These are phyloP conservation scores for Solanum habrochaites DNA, from an alignment of 257 asterid species.

Conservation along the genomic window DNA sequence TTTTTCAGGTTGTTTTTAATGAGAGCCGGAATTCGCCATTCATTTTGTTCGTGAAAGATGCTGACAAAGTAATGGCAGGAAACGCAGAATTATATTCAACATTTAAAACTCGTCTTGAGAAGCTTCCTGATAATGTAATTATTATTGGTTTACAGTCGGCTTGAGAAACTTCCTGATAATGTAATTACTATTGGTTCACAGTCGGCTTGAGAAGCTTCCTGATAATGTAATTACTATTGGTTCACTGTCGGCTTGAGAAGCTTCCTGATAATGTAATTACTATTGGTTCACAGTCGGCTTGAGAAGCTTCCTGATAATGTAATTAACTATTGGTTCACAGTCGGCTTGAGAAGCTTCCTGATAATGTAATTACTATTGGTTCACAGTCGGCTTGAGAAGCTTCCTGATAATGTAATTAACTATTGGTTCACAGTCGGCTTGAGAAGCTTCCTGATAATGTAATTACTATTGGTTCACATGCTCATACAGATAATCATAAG, in stretches of 20 bases:
- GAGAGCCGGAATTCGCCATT: slow-evolving; percentile 71
- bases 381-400: not conserved
- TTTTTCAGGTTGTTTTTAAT: slow-evolving; percentile 49
- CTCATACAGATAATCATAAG: slow-evolving; percentile 51
- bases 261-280: too few species aligned
- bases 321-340: too few species aligned
- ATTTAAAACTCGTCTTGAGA: slow-evolving; percentile 64
- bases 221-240: too few species aligned
- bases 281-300: too few species aligned
- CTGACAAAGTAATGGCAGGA: slow-evolving; percentile 74
- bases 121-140: slow-evolving; percentile 66
- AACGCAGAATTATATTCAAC: slow-evolving; percentile 49
- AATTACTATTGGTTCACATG: slow-evolving; percentile 69
- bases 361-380: too few species aligned
- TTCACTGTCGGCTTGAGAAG: too few species aligned
- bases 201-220: too few species aligned
- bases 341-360: too few species aligned
- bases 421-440: slow-evolving; percentile 18
- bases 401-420: too few species aligned
- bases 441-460: slow-evolving; percentile 79
- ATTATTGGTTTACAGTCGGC: slow-evolving; percentile 51
- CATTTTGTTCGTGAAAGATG: slow-evolving; percentile 79
- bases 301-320: too few species aligned
- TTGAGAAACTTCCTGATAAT: too few species aligned
- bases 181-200: too few species aligned